phyloP scores from a whole-genome alignment of 331 rosid species.

The Ulmus americana region DNA sequence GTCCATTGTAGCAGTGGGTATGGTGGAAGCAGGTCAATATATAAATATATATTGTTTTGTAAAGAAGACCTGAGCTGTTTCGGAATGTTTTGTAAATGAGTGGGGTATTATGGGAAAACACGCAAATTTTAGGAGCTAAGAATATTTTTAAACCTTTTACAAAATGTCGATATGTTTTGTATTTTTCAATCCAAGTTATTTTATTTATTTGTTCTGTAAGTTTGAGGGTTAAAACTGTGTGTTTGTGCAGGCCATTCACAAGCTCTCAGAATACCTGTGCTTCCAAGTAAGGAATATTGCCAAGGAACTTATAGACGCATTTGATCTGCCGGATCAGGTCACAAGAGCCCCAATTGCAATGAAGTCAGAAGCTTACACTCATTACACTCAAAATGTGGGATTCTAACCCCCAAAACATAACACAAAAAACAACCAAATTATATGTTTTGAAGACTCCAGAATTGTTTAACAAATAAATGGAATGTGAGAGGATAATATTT shows the following conservation, averaged over 20 bases:
- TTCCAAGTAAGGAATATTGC: slow-evolving; percentile 88
- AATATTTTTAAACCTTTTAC: too few relatives aligned
- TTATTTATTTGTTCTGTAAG: neutral
- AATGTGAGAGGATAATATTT: neutral
- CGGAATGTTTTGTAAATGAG: too few relatives aligned
- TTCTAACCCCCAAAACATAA: slow-evolving; percentile 29
- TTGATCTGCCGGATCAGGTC: slow-evolving; percentile 77
- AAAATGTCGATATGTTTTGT: neutral
- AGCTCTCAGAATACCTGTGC: slow-evolving; percentile 70
- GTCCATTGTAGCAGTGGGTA: too few relatives aligned
- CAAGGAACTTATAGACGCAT: slow-evolving; percentile 68
- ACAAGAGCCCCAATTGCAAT: slow-evolving; percentile 86
- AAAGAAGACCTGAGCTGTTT: too few relatives aligned
- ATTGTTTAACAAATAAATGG: neutral
- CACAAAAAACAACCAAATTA: slow-evolving; percentile 4
- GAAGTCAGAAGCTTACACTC: slow-evolving; percentile 77
- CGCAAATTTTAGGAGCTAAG: too few relatives aligned
- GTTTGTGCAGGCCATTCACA: slow-evolving; percentile 76
- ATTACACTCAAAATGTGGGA: slow-evolving; percentile 74
- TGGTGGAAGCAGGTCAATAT: too few relatives aligned
- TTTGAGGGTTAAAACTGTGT: slow-evolving; percentile 8
- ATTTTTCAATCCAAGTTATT: neutral
- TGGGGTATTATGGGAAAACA: too few relatives aligned
- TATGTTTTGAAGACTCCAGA: neutral
- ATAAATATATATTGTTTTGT: too few relatives aligned